A percentile compares a stretch with the other conserved stretches of the same genome.
These are phyloP conservation scores for Brassica balearica DNA, from an alignment of 441 rosid species.

Conservation along the genomic window DNA sequence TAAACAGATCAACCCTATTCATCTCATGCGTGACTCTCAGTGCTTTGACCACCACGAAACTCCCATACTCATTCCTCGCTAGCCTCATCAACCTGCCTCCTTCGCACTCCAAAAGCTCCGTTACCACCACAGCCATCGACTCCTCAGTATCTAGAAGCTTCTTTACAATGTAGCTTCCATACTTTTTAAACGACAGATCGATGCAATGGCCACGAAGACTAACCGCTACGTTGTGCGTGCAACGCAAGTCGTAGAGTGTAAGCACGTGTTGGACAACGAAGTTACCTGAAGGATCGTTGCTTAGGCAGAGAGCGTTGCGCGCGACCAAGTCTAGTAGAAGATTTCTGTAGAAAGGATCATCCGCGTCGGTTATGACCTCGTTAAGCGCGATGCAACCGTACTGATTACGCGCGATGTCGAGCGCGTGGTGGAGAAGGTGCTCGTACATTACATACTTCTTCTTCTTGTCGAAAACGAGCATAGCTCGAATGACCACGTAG, in stretches of 20 bases:
- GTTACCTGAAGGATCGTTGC: constrained; percentile 8
- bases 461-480: background rate
- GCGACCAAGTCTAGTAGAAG: constrained; percentile 9
- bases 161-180: constrained; percentile 16
- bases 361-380: constrained; percentile 3
- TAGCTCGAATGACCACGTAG: constrained; percentile 23
- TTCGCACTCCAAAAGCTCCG: constrained; percentile 13
- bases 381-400: constrained; percentile 32
- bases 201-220: constrained; percentile 23
- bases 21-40: background rate
- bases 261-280: constrained; percentile 10
- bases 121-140: background rate
- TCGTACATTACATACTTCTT: background rate
- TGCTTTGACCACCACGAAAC: constrained; percentile 28
- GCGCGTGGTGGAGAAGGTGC: background rate
- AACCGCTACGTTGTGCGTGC: background rate
- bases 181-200: constrained; percentile 24
- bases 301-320: background rate
- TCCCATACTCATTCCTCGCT: constrained; percentile 20
- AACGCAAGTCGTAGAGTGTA: constrained; percentile 17
- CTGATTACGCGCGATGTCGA: constrained; percentile 15
- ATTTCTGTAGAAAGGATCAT: constrained; percentile 15
- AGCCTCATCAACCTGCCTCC: constrained; percentile 25
- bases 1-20: background rate
- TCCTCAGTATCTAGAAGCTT: constrained; percentile 7